A percentile compares a stretch with the other conserved stretches of the same genome.
Evolutionary conservation across 345 rosid genomes (phyloP).

Genomic region (Erucastrum elatum): DNA sequence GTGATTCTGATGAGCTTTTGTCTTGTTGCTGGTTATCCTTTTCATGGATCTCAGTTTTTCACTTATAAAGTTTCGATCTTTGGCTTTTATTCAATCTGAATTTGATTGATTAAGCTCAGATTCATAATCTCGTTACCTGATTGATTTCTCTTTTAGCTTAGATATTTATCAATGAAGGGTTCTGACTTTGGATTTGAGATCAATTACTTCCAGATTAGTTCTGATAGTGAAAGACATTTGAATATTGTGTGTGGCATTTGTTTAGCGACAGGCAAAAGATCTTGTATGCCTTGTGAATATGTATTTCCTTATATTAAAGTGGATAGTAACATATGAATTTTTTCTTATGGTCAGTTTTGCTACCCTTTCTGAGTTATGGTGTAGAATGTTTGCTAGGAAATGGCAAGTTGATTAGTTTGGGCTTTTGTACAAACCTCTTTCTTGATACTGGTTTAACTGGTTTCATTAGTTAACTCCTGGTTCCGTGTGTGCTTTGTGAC

Average conservation of each 20-base stretch:
- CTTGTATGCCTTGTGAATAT: constrained; percentile 5
- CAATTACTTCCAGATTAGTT: neutral
- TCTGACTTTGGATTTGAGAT: constrained; percentile 19
- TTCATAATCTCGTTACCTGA: neutral
- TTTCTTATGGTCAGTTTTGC: constrained; percentile 6
- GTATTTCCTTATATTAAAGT: constrained; percentile 22
- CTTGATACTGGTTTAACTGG: neutral
- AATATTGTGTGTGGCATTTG: constrained; percentile 10
- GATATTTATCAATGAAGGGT: neutral
- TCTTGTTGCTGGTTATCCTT: neutral
- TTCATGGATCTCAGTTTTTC: constrained; percentile 29
- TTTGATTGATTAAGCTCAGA: constrained; percentile 21
- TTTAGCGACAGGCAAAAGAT: constrained; percentile 9
- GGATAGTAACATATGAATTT: no score
- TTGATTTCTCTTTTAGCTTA: constrained; percentile 6
- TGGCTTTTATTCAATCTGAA: constrained; percentile 7
- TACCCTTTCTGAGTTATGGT: constrained; percentile 11
- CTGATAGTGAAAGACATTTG: neutral
- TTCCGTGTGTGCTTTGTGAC: neutral
- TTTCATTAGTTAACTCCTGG: neutral
- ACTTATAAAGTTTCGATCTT: neutral
- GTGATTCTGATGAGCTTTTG: constrained; percentile 22
- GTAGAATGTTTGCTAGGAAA: constrained; percentile 18
- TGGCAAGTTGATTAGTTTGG: constrained; percentile 6
- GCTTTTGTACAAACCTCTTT: neutral